Evolutionary conservation across 2,329 filamentous ascomycete genomes (phyloP).

Genomic region (Stagonosporopsis tanaceti): DNA sequence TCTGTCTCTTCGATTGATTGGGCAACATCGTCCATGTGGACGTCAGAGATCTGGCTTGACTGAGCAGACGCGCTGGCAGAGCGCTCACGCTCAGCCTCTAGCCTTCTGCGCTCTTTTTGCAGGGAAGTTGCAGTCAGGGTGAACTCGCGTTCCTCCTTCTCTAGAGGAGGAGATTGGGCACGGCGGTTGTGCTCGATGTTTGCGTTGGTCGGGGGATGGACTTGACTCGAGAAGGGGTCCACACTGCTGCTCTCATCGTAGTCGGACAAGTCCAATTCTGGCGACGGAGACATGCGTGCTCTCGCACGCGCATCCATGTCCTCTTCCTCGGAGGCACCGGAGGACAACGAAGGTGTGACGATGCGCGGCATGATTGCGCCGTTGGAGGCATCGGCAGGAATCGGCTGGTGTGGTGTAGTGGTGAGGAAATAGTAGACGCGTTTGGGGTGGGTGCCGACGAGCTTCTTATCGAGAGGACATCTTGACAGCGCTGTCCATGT

Average conservation of each 20-base stretch:
- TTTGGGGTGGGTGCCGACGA: conserved; percentile 89
- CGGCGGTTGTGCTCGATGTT: conserved; percentile 68
- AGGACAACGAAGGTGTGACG: conserved; percentile 87
- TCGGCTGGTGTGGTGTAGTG: conserved; percentile 81
- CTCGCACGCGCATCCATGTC: conserved; percentile 67
- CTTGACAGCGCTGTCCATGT: conserved; percentile 77
- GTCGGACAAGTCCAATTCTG: conserved; percentile 91
- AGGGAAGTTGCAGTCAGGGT: conserved; percentile 92
- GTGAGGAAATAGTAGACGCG: conserved; percentile 97
- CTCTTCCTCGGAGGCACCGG: conserved; percentile 74
- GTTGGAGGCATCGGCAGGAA: conserved; percentile 71
- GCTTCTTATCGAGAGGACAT: conserved; percentile 90
- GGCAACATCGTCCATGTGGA: conserved; percentile 49
- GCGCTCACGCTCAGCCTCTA: conserved; percentile 51
- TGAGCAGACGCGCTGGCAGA: conserved; percentile 50
- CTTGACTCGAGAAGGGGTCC: conserved; percentile 66
- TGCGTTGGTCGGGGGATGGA: conserved; percentile 51
- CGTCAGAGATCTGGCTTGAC: conserved; percentile 38
- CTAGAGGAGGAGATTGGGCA: conserved; percentile 85
- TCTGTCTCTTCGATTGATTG: conserved; percentile 55
- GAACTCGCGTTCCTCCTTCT: conserved; percentile 96
- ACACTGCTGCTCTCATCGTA: conserved; percentile 71
- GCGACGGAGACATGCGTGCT: conserved; percentile 81
- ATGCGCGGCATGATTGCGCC: conserved; percentile 63
- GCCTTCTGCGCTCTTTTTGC: conserved; percentile 63